These are phyloP conservation scores for Aspergillus quadricinctus DNA, from an alignment of 2,329 filamentous ascomycete genomes.

Conservation along the genomic window DNA sequence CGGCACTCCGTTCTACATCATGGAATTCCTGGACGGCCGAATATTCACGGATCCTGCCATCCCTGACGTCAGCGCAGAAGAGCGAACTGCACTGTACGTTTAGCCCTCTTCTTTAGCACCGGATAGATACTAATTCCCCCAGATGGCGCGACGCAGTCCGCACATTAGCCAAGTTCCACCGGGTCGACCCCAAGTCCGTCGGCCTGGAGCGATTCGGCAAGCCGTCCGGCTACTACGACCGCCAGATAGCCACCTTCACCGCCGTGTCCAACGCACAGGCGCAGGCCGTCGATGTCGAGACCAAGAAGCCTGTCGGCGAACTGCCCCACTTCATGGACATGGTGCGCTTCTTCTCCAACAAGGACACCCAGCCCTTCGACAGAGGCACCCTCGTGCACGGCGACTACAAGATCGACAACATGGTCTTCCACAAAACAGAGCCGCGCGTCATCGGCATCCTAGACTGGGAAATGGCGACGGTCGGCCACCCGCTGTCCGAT, in stretches of 20 bases:
- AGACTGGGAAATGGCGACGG: constrained; percentile 98
- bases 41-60: constrained; percentile 88
- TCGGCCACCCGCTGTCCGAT: constrained; percentile 93
- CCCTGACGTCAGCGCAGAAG: constrained; percentile 63
- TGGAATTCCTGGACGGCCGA: constrained; percentile 90
- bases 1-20: constrained; percentile 93
- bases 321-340: constrained; percentile 81
- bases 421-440: constrained; percentile 85
- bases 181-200: constrained; percentile 62
- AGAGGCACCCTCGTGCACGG: constrained; percentile 80
- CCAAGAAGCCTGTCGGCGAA: constrained; percentile 68
- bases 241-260: constrained; percentile 79
- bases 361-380: constrained; percentile 68
- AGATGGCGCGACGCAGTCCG: constrained; percentile 79
- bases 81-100: constrained; percentile 66
- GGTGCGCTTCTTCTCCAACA: constrained; percentile 70
- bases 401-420: constrained; percentile 93
- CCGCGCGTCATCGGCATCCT: constrained; percentile 86
- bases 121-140: constrained; percentile 6
- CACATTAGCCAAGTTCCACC: constrained; percentile 81
- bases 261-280: constrained; percentile 77
- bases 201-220: constrained; percentile 72
- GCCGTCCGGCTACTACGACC: constrained; percentile 71
- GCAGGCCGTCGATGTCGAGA: constrained; percentile 69
- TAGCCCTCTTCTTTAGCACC: not conserved